Evolutionary conservation across 148 eudicot genomes (phyloP).

Genomic region (Rhododendron vialii): DNA sequence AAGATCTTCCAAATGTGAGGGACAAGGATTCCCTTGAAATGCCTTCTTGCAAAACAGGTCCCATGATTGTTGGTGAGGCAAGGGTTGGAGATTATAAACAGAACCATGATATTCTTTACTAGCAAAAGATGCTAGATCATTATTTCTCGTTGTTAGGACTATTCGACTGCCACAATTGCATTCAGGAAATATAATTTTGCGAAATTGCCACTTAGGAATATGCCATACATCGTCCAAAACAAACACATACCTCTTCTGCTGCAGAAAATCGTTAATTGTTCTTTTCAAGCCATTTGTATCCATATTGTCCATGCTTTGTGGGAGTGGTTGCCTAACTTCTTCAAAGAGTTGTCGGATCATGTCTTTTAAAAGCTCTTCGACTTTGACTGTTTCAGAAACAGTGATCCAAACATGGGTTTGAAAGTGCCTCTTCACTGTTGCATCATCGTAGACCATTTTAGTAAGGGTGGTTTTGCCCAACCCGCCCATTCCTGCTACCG

Average conservation of each 20-base stretch:
- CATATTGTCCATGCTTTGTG: not conserved
- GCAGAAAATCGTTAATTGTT: not conserved
- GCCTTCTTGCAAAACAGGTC: constrained; percentile 9
- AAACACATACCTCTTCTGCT: not conserved
- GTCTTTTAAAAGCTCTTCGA: not conserved
- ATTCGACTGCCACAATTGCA: constrained; percentile 15
- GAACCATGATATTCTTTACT: not conserved
- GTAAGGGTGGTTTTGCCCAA: constrained; percentile 6
- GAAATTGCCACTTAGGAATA: constrained; percentile 1
- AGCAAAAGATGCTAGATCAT: not conserved
- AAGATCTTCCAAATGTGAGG: constrained; percentile 8
- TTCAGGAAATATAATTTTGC: constrained; percentile 10
- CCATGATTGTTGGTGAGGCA: not conserved
- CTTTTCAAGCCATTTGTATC: not conserved
- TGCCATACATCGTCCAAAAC: constrained; percentile 11
- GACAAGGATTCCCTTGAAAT: constrained; percentile 7
- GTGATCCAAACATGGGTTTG: constrained; percentile 1
- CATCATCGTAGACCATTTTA: not conserved
- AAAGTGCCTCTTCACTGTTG: not conserved
- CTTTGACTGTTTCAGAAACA: not conserved
- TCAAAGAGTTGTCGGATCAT: not conserved
- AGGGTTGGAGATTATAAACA: not conserved
- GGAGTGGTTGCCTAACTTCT: not conserved
- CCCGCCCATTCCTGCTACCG: constrained; percentile 5
- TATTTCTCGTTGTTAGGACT: constrained; percentile 8